phyloP scores from a whole-genome alignment of 78 protist species.

The Dictyostelium capitatum region DNA sequence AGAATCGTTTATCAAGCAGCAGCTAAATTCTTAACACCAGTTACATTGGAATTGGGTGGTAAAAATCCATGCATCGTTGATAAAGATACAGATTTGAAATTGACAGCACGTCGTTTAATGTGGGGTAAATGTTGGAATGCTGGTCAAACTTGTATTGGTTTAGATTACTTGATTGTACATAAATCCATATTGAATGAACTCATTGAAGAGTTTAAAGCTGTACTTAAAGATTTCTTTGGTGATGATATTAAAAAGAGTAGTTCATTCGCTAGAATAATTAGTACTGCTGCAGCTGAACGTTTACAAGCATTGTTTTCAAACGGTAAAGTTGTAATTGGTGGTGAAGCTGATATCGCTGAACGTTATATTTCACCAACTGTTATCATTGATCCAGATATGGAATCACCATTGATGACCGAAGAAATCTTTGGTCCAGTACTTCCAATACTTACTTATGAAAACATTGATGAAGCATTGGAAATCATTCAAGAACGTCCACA shows the following conservation, averaged over 20 bases:
- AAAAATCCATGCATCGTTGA: slow-evolving; percentile 94
- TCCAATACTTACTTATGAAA: slow-evolving; percentile 81
- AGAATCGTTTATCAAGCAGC: slow-evolving; percentile 85
- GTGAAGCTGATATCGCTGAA: slow-evolving; percentile 65
- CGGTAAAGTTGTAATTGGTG: slow-evolving; percentile 85
- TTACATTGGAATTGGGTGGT: slow-evolving; percentile 97
- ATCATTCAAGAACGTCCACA: slow-evolving; percentile 55
- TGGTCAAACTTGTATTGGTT: slow-evolving; percentile 95
- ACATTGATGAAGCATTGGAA: slow-evolving; percentile 76
- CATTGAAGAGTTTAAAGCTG: slow-evolving; percentile 50
- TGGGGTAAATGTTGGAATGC: slow-evolving; percentile 89
- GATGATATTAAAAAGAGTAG: slow-evolving; percentile 28
- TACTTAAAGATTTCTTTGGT: slow-evolving; percentile 61
- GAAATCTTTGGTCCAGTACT: slow-evolving; percentile 96
- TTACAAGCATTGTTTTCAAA: slow-evolving; percentile 29
- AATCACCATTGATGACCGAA: slow-evolving; percentile 57
- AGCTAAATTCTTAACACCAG: slow-evolving; percentile 92
- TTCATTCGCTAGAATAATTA: slow-evolving; percentile 72
- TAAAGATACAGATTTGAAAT: slow-evolving; percentile 51
- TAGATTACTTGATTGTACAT: slow-evolving; percentile 63
- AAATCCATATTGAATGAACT: slow-evolving; percentile 39
- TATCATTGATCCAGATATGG: slow-evolving; percentile 69
- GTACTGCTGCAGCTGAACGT: slow-evolving; percentile 35
- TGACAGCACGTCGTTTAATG: slow-evolving; percentile 79
- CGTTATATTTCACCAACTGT: slow-evolving; percentile 90